Base-by-base conservation (phyloP, 331 rosid species). In the Malus hybrid region DNA sequence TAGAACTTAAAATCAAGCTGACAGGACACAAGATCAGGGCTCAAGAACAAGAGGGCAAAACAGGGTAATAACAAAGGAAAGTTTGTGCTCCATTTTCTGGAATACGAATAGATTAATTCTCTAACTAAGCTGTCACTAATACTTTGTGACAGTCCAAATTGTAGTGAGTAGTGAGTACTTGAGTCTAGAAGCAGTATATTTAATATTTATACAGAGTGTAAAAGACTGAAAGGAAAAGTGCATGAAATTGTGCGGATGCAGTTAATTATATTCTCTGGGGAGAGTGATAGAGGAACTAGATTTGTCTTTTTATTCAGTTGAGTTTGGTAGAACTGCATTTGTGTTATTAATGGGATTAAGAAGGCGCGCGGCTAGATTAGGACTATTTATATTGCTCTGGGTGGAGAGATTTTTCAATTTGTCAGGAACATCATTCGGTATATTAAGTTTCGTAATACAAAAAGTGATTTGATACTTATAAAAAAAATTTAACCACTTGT, bases 1-100 rank as follows among this genome's bases (percentile, higher is more conserved):
- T 92, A 91, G 83, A 82, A 90, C n/a, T 69, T 94, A 63, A 82
- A 90, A 72, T 87, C 78, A 75, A 94, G 97, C 78, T 94, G 97
- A 80, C 78, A 78, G 48, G 71, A 78, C 24, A 76, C 93, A 33
- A 81, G 78, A 52, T 16, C 8, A 78, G 86, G 87, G 79, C 80
- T 82, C 13, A 85, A 75, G 73, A 86, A 70, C 75, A 88, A 77
- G 66, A 93, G 77, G 77, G 61, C 85, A 87, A 66, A 85, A 75
- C 71, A 87, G 58, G 68, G 74, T 63, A 73, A 81, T 64, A 44
- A 83, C 66, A 32, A 19, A 78, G 70, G 56, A 46, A 79, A 75
- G 84, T 63, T 77, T 67, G 65, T 71, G 68, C 76, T 86, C 90
- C 95, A 89, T 91, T 7, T 57, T 55, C 58, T 60, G 28, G 63